phyloP scores from a whole-genome alignment of 1,284 basidiomycete genomes.

The Austropuccinia psidii region DNA sequence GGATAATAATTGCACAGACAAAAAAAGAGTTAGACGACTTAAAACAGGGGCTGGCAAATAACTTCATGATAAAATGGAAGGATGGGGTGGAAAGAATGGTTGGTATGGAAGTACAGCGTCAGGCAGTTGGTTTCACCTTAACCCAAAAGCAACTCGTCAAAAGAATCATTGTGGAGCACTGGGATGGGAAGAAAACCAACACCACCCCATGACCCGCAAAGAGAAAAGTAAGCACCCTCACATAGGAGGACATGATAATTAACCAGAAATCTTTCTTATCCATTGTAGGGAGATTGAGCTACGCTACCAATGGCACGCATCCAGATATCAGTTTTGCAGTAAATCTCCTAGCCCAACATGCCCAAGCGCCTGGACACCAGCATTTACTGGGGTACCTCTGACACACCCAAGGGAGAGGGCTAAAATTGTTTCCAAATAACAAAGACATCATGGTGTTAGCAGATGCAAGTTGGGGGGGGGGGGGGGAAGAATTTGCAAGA shows the following conservation, averaged over 20 bases:
- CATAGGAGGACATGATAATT: too few species aligned
- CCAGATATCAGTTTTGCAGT: constrained; percentile 8
- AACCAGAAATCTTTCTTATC: too few species aligned
- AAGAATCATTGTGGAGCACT: too few species aligned
- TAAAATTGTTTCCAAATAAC: background rate
- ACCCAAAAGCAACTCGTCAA: too few species aligned
- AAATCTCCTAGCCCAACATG: background rate
- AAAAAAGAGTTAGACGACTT: background rate
- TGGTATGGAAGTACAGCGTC: background rate
- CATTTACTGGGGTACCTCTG: background rate
- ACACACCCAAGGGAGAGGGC: background rate
- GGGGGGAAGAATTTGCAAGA: background rate
- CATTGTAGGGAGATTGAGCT: background rate
- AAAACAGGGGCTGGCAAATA: background rate
- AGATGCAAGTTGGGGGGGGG: constrained; percentile 13
- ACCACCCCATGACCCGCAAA: too few species aligned
- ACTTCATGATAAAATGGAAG: constrained; percentile 7
- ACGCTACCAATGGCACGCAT: background rate
- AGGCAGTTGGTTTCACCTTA: too few species aligned
- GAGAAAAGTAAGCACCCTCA: too few species aligned
- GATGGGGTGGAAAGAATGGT: background rate
- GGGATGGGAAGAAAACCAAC: too few species aligned
- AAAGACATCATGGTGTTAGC: too few species aligned
- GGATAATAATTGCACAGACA: background rate
- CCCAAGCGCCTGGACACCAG: background rate